phyloP scores from a whole-genome alignment of 2,329 filamentous ascomycete genomes.

The Fusarium metavorans region DNA sequence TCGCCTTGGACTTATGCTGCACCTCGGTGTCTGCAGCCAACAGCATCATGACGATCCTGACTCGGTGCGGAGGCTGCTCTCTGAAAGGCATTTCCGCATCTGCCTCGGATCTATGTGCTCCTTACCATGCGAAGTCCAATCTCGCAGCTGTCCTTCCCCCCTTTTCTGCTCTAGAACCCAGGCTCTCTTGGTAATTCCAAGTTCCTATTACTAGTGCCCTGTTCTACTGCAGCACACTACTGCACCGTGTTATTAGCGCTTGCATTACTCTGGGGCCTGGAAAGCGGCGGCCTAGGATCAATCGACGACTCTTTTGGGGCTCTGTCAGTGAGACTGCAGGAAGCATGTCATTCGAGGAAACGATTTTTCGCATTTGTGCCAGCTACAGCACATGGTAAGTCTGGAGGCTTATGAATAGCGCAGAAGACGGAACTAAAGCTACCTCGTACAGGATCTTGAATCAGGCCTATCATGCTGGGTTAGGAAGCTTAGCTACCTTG shows the following conservation, averaged over 20 bases:
- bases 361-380: background rate
- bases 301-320: conserved; percentile 16
- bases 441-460: background rate
- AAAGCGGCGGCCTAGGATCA: conserved; percentile 32
- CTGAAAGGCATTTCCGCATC: conserved; percentile 19
- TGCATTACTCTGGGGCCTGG: conserved; percentile 29
- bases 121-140: conserved; percentile 4
- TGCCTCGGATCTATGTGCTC: background rate
- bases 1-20: conserved; percentile 23
- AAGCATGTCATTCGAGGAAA: background rate
- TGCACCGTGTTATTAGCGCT: conserved; percentile 41
- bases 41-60: conserved; percentile 20
- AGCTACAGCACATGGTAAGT: background rate
- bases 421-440: background rate
- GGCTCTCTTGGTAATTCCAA: conserved; percentile 28
- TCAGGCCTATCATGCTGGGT: background rate
- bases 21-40: conserved; percentile 27
- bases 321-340: background rate
- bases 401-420: background rate
- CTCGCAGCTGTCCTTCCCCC: conserved; percentile 24
- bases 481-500: background rate
- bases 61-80: conserved; percentile 12
- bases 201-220: conserved; percentile 25
- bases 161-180: conserved; percentile 22
- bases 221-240: conserved; percentile 41